A percentile compares a stretch with the other conserved stretches of the same genome.
These are phyloP conservation scores for Lentinus tigrinus DNA, from an alignment of 768 basidiomycete species.

Conservation along the genomic window DNA sequence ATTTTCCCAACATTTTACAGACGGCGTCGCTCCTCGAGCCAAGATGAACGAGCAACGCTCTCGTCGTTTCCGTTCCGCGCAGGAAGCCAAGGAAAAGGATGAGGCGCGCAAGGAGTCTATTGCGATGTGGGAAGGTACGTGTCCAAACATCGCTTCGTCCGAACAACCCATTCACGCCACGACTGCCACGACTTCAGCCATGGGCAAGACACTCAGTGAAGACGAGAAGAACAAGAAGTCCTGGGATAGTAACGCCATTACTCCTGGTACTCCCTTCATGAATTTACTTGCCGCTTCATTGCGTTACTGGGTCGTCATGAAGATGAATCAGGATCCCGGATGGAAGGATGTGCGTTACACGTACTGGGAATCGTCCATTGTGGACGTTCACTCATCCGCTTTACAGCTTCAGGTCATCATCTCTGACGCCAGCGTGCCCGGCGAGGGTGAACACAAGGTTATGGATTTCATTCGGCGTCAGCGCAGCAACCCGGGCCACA, in stretches of 20 bases:
- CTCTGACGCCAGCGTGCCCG: conserved; percentile 95
- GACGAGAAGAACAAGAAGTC: conserved; percentile 80
- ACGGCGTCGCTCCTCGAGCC: conserved; percentile 95
- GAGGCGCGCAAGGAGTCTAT: conserved; percentile 82
- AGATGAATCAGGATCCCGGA: conserved; percentile 92
- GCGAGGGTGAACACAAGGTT: conserved; percentile 99
- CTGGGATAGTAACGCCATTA: conserved; percentile 99
- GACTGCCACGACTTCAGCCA: conserved; percentile 47
- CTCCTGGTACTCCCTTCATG: conserved; percentile 99
- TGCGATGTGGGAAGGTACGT: conserved; percentile 76
- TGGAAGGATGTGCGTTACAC: conserved; percentile 75
- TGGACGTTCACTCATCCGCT: background rate
- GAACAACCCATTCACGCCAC: background rate
- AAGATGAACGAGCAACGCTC: conserved; percentile 99
- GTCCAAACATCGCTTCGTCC: background rate
- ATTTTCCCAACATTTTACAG: conserved; percentile 37
- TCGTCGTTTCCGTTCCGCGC: conserved; percentile 90
- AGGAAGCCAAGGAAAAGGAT: conserved; percentile 94
- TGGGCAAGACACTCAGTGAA: conserved; percentile 85
- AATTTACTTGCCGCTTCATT: conserved; percentile 82
- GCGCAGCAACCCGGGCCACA: conserved; percentile 81
- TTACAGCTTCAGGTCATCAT: conserved; percentile 89
- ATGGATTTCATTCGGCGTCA: conserved; percentile 98
- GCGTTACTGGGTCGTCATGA: conserved; percentile 94
- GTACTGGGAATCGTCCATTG: background rate